Base-by-base conservation (phyloP, 1,284 basidiomycete species). In the Inonotus hispidus region DNA sequence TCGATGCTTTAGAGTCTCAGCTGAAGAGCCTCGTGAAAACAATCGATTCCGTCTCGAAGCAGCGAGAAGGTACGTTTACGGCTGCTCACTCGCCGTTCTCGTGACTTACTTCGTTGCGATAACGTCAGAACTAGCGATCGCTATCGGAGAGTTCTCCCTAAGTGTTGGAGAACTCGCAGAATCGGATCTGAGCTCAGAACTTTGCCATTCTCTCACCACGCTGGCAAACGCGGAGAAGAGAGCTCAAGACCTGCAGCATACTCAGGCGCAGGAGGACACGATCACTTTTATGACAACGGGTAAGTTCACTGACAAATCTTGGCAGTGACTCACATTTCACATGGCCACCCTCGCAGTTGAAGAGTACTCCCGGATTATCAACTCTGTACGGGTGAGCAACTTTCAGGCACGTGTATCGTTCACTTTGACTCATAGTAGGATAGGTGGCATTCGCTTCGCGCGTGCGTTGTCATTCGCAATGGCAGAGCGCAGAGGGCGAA, bases 311-410 rank as follows among this genome's bases (percentile, higher is more conserved):
- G n/a, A 35, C 1, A n/a, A 10, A 32, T 14, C 29, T 1, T 21
- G 7, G n/a, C 14, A 32, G 25, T 27, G 2, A 16, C 19, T 50
- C 14, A 62, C n/a, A 49, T 27, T 37, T 63, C 11, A 21, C 57
- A 8, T 16, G 5, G 21, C 10, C 53, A 7, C 29, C 38, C 47
- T 46, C 25, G 62, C 73, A 80, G 90, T 85, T 49, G 94, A 98
- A 70, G 95, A 98, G 74, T 98, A 98, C 71, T 86, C 94, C 29
- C 82, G 96, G 49, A 79, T 98, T 54, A 94, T 98, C 63, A 88
- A 86, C 63, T 93, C 90, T 62, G 94, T 98, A 56, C 82, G 94
- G 67, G 92, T 93, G 69, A 63, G 88, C 76, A 52, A 53, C 52
- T 39, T 23, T 37, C 19, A 8, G 37, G 39, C 5, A 61, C 43